phyloP scores from a whole-genome alignment of 2,329 filamentous ascomycete genomes.

The Helotiales sp. region DNA sequence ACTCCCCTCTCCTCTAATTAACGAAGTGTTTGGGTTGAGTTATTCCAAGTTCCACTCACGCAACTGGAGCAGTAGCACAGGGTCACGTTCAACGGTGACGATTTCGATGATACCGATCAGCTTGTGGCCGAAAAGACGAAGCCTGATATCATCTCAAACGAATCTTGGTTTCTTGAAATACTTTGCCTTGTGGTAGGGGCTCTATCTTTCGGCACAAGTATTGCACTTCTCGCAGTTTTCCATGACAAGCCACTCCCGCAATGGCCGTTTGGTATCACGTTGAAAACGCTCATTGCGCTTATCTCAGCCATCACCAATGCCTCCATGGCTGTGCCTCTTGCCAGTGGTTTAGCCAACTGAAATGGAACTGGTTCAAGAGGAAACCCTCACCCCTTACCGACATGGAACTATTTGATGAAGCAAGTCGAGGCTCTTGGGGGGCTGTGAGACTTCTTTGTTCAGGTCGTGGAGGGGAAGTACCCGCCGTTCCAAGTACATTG shows the following conservation, averaged over 20 bases:
- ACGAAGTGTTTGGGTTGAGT: not conserved
- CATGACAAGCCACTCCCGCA: slow-evolving; percentile 10
- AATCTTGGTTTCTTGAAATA: slow-evolving; percentile 12
- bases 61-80: slow-evolving; percentile 2
- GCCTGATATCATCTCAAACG: not conserved
- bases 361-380: slow-evolving; percentile 17
- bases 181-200: slow-evolving; percentile 6
- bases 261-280: slow-evolving; percentile 14
- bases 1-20: not conserved
- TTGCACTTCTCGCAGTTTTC: slow-evolving; percentile 8
- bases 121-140: not conserved
- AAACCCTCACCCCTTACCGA: slow-evolving; percentile 7
- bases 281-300: slow-evolving; percentile 17
- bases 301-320: slow-evolving; percentile 14
- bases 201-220: slow-evolving; percentile 1
- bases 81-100: not conserved
- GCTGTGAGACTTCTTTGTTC: slow-evolving; percentile 6
- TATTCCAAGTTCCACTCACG: not conserved
- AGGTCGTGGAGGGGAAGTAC: slow-evolving; percentile 4
- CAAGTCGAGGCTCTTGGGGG: slow-evolving; percentile 12
- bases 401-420: slow-evolving; percentile 15
- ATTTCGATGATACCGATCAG: slow-evolving; percentile 1
- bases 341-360: slow-evolving; percentile 13
- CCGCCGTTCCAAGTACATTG: not conserved
- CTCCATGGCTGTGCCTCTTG: slow-evolving; percentile 8